Evolutionary conservation across 202 grass and related monocot genomes (phyloP).

Genomic region (Setaria viridis): DNA sequence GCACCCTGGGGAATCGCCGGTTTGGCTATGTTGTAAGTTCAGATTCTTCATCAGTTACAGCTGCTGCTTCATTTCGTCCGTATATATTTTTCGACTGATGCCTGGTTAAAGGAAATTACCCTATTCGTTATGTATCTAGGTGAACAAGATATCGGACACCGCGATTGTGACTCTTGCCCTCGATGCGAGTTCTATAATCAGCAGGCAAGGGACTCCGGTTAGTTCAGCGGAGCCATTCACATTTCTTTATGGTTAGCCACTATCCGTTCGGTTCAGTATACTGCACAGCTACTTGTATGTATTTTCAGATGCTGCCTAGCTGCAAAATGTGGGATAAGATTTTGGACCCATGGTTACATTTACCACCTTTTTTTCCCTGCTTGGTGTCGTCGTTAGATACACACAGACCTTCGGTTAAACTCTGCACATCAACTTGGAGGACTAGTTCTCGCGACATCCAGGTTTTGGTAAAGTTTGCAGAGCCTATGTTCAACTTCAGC

Average conservation of each 20-base stretch:
- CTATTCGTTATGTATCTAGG: constrained; percentile 40
- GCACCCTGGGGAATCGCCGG: constrained; percentile 67
- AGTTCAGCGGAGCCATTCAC: constrained; percentile 58
- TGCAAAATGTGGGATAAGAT: not conserved
- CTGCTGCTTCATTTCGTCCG: not conserved
- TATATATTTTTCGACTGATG: not conserved
- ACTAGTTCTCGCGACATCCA: constrained; percentile 71
- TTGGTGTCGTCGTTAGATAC: constrained; percentile 50
- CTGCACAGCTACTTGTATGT: not conserved
- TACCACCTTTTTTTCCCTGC: not conserved
- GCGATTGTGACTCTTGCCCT: constrained; percentile 66
- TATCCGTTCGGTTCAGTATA: not conserved
- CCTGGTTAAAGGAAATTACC: not conserved
- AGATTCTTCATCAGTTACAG: not conserved
- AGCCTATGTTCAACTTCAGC: constrained; percentile 91
- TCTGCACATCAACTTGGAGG: constrained; percentile 66
- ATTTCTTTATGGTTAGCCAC: constrained; percentile 85
- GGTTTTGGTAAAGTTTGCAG: constrained; percentile 78
- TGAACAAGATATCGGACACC: constrained; percentile 64
- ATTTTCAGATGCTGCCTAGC: not conserved
- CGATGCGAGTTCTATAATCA: constrained; percentile 67
- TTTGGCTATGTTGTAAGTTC: constrained; percentile 83
- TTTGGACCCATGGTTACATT: not conserved
- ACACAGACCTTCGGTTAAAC: constrained; percentile 75
- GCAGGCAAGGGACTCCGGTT: constrained; percentile 86